phyloP scores from a whole-genome alignment of 2,329 filamentous ascomycete species.

The Sclerotinia sclerotiorum region DNA sequence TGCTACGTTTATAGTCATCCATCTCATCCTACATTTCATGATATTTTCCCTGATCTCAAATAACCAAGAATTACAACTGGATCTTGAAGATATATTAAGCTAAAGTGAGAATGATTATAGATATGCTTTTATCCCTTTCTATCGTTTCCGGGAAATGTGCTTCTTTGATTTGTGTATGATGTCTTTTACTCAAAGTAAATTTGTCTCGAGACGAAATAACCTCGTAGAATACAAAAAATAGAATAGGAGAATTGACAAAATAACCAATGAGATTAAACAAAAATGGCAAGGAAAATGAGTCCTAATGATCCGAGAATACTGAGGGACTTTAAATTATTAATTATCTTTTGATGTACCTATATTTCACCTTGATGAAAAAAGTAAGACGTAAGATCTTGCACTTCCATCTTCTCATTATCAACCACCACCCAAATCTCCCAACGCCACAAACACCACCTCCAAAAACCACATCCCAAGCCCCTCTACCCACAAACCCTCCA shows the following conservation, averaged over 20 bases:
- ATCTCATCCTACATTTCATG: neutral
- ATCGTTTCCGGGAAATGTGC: neutral
- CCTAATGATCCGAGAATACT: constrained; percentile 22
- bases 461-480: constrained; percentile 46
- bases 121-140: neutral
- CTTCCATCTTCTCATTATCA: neutral
- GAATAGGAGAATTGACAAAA: neutral
- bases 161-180: neutral
- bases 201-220: neutral
- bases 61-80: neutral
- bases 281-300: constrained; percentile 22
- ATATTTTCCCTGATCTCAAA: neutral
- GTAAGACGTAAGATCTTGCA: constrained; percentile 2
- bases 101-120: neutral
- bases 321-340: constrained; percentile 25
- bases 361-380: constrained; percentile 28
- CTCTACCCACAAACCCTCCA: neutral
- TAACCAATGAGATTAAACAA: neutral
- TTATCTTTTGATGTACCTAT: constrained; percentile 30
- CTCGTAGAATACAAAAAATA: neutral
- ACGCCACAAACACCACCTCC: constrained; percentile 33
- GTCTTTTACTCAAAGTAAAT: no score
- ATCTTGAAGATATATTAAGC: neutral
- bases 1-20: neutral
- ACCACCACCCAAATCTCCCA: constrained; percentile 20